Percentiles rank a stretch among this genome's conserved stretches.
These are phyloP conservation scores for Dactylellina cionopaga DNA, from an alignment of 2,329 filamentous ascomycete genomes.

Conservation along the genomic window DNA sequence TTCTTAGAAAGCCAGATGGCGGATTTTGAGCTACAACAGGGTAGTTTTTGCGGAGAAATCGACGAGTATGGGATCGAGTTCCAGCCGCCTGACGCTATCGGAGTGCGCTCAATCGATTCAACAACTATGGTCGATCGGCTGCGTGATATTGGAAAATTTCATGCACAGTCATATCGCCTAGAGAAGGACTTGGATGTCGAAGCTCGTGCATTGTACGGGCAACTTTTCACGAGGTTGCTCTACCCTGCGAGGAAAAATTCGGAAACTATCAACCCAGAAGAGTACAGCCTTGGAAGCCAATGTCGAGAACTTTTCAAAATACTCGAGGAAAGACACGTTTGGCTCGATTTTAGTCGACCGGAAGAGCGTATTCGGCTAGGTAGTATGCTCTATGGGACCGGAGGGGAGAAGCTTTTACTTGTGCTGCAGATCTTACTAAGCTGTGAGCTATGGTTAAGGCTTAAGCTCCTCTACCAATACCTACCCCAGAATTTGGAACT, in stretches of 20 bases:
- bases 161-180: conserved; percentile 16
- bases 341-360: conserved; percentile 78
- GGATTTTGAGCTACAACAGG: conserved; percentile 54
- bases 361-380: conserved; percentile 79
- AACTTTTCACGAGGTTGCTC: conserved; percentile 62
- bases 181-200: conserved; percentile 25
- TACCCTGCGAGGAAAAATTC: conserved; percentile 62
- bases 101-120: conserved; percentile 44
- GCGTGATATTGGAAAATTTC: conserved; percentile 41
- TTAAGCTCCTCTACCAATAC: conserved; percentile 65
- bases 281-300: conserved; percentile 74
- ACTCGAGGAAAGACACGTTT: conserved; percentile 72
- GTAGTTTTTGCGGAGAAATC: conserved; percentile 35
- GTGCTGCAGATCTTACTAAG: conserved; percentile 73
- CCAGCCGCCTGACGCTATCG: conserved; percentile 38
- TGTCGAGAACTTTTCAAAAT: conserved; percentile 75
- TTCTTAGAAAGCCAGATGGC: conserved; percentile 55
- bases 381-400: conserved; percentile 73
- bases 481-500: conserved; percentile 68
- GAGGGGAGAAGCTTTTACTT: conserved; percentile 74
- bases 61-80: conserved; percentile 55
- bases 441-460: conserved; percentile 72
- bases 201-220: conserved; percentile 59
- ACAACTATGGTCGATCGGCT: conserved; percentile 40
- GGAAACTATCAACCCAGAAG: conserved; percentile 69